Base-by-base conservation (phyloP, 2,329 filamentous ascomycete genomes). In the Cylindrodendrum hubeiense region DNA sequence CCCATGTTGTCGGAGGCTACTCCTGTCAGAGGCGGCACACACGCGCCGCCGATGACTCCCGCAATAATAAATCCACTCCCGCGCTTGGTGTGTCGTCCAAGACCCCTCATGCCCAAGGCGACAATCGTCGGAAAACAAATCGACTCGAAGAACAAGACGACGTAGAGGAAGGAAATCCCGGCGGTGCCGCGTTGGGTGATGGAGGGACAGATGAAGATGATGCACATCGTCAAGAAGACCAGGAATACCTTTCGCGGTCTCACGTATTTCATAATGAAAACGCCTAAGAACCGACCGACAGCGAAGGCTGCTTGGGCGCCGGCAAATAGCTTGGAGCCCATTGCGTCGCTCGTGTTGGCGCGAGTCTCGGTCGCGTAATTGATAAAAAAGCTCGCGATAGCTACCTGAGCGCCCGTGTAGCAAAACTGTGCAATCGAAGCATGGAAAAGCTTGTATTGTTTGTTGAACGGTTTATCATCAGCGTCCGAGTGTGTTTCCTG, bases 51-150 rank as follows among this genome's bases (percentile, higher is more conserved):
- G 17, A 87, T 84, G 1, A 95, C 91, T 69, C 90, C 91, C 5
- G 84, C 90, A 2, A 94, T 86, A 63, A 81, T 89, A 77, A 88
- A 91, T 5, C 91, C 91, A 3, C 89, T 90, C 1, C 92, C 93
- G 65, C 91, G 87, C 83, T 95, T 94, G 37, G 90, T 93, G 80
- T 95, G 90, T 19, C 89, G 87, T 6, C 93, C 93, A 1, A 94
- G 84, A 2, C 91, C 92, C 22, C 91, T 87, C 83, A 94, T 93
- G 9, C 91, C 91, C 3, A 95, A 84, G 4, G 92, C 91, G 30
- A 95, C 89, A 73, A 95, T 94, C 19, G 92, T 94, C 0, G 93
- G 92, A 83, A 95, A 95, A 78, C 90, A 92, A 74, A 93, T 91
- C 4, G 88, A 91, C 79, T 93, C 93, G 79, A 95, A 95, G 82